These are phyloP conservation scores for Blastobotrys chiropterorum DNA, from an alignment of 805 yeast genomes.

Conservation along the genomic window DNA sequence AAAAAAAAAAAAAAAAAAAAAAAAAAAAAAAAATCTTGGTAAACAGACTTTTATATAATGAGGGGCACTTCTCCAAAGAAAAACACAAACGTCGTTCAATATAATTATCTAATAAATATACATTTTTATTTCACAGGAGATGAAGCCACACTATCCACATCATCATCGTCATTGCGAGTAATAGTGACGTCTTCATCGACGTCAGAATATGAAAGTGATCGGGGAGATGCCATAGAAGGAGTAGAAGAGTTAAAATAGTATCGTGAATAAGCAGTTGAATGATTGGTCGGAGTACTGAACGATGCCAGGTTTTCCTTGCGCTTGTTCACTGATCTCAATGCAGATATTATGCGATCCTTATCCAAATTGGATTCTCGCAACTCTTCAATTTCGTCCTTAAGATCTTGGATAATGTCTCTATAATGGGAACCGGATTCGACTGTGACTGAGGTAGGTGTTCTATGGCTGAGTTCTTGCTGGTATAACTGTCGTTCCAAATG, in stretches of 20 bases:
- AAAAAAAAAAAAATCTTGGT: neutral
- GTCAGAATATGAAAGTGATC: slow-evolving; percentile 3
- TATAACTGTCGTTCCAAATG: slow-evolving; percentile 54
- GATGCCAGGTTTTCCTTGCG: slow-evolving; percentile 39
- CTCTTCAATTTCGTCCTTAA: slow-evolving; percentile 62
- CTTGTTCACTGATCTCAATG: slow-evolving; percentile 59
- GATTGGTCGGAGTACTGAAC: slow-evolving; percentile 3
- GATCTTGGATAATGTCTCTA: slow-evolving; percentile 42
- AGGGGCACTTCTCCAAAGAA: too few relatives aligned
- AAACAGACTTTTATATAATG: too few relatives aligned
- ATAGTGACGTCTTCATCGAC: slow-evolving; percentile 6
- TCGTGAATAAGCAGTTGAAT: slow-evolving; percentile 14
- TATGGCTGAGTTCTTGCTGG: slow-evolving; percentile 16
- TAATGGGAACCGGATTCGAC: slow-evolving; percentile 6
- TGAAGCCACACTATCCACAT: slow-evolving; percentile 1
- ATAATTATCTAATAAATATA: neutral
- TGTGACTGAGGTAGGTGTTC: slow-evolving; percentile 7
- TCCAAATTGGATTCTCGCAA: slow-evolving; percentile 56
- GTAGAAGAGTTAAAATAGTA: slow-evolving; percentile 10
- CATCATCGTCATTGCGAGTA: slow-evolving; percentile 3
- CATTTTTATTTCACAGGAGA: slow-evolving; percentile 1
- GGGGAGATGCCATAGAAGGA: slow-evolving; percentile 2
- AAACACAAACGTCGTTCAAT: too few relatives aligned
- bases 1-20: too few relatives aligned
- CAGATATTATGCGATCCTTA: slow-evolving; percentile 74